Percentiles rank a stretch among this genome's conserved stretches.
These are phyloP conservation scores for Pythium utonaiense DNA, from an alignment of 352 stramenopile species.

Conservation along the genomic window DNA sequence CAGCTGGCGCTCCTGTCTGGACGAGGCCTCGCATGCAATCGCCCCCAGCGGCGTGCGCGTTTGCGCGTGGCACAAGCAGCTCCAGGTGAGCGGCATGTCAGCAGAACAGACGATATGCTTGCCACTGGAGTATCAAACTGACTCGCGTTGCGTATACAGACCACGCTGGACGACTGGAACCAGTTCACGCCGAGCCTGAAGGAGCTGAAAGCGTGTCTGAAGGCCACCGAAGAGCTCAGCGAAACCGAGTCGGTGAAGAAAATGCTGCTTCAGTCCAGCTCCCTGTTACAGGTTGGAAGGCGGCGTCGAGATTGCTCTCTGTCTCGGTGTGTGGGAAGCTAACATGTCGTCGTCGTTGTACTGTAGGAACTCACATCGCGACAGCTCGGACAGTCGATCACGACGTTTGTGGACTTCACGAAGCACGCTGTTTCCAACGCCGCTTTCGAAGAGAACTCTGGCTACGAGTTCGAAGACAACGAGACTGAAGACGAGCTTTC, in stretches of 20 bases:
- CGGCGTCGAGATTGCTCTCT: background rate
- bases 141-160: background rate
- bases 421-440: constrained; percentile 6
- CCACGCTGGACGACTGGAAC: background rate
- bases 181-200: constrained; percentile 9
- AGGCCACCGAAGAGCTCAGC: background rate
- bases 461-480: background rate
- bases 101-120: background rate
- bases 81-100: background rate
- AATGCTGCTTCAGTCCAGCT: constrained; percentile 15
- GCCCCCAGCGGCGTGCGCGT: background rate
- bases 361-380: constrained; percentile 11
- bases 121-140: background rate
- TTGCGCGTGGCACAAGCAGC: constrained; percentile 6
- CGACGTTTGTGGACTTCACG: constrained; percentile 5
- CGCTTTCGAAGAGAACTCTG: background rate
- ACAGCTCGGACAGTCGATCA: constrained; percentile 13
- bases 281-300: constrained; percentile 6
- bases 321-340: too few relatives aligned
- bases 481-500: background rate
- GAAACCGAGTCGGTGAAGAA: background rate
- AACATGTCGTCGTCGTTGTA: background rate
- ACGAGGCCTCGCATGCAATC: background rate
- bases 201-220: constrained; percentile 4
- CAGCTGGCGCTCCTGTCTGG: constrained; percentile 17